phyloP scores from a whole-genome alignment of 352 stramenopile genomes.

The Thraustotheca clavata region DNA sequence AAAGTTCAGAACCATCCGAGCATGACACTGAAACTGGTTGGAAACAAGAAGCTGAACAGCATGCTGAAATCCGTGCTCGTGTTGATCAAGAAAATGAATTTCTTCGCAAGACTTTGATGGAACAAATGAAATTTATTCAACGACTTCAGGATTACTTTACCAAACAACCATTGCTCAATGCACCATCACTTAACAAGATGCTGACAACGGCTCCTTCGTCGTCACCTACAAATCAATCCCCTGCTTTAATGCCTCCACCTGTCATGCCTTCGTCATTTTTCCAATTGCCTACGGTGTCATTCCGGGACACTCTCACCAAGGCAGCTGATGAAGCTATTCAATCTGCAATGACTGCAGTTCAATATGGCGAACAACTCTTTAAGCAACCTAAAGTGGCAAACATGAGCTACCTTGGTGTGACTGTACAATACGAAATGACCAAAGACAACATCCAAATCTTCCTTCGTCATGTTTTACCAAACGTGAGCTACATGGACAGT shows the following conservation, averaged over 20 bases:
- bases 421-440: slow-evolving; percentile 84
- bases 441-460: slow-evolving; percentile 84
- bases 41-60: slow-evolving; percentile 85
- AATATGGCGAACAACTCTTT: slow-evolving; percentile 67
- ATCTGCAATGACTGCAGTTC: slow-evolving; percentile 49
- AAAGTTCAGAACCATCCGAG: slow-evolving; percentile 81
- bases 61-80: slow-evolving; percentile 77
- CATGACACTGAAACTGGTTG: slow-evolving; percentile 84
- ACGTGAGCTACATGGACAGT: slow-evolving; percentile 56
- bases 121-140: slow-evolving; percentile 90
- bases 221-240: background rate
- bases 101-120: slow-evolving; percentile 80
- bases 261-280: slow-evolving; percentile 40
- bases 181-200: slow-evolving; percentile 59
- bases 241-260: slow-evolving; percentile 16
- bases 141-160: slow-evolving; percentile 85
- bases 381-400: slow-evolving; percentile 75
- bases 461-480: slow-evolving; percentile 78
- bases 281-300: slow-evolving; percentile 67
- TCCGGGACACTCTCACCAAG: slow-evolving; percentile 68
- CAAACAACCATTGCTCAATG: slow-evolving; percentile 83
- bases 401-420: slow-evolving; percentile 84
- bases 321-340: slow-evolving; percentile 52
- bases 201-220: slow-evolving; percentile 29
- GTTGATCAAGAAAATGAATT: slow-evolving; percentile 88